Conservation (phyloP, 805 yeast genomes). For the Scheffersomyces lignosus region DNA sequence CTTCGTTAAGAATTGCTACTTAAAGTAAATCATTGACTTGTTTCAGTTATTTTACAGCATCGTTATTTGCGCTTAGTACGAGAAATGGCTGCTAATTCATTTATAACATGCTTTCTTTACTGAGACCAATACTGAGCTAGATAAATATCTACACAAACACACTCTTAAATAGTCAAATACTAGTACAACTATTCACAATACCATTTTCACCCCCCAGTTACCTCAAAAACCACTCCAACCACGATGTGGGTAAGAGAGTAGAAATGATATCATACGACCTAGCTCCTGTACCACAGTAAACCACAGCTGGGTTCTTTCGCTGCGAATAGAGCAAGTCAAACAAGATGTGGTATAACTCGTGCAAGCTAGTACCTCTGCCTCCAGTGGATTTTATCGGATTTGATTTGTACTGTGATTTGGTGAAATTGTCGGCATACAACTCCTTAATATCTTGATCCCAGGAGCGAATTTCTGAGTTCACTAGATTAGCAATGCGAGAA, state of each 20-base stretch:
- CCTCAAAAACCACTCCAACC: conserved; percentile 25
- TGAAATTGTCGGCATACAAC: conserved; percentile 33
- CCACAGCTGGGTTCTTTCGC: conserved; percentile 26
- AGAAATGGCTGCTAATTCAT: too few relatives aligned
- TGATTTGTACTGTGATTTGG: conserved; percentile 28
- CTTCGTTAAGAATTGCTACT: too few relatives aligned
- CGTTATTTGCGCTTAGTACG: too few relatives aligned
- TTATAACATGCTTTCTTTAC: too few relatives aligned
- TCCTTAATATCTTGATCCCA: conserved; percentile 38
- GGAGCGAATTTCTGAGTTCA: conserved; percentile 37
- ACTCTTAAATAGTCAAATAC: neutral
- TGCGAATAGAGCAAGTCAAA: conserved; percentile 37
- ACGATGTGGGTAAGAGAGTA: conserved; percentile 30
- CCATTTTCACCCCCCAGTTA: conserved; percentile 1
- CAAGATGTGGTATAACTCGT: conserved; percentile 39
- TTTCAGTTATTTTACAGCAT: too few relatives aligned
- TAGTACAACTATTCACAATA: neutral
- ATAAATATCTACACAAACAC: neutral
- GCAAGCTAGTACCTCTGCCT: conserved; percentile 30
- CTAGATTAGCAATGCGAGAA: conserved; percentile 24
- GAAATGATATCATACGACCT: conserved; percentile 36
- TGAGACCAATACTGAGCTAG: too few relatives aligned
- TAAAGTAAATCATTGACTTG: too few relatives aligned
- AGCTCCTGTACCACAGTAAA: conserved; percentile 46
- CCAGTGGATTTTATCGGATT: conserved; percentile 29